Conservation (phyloP, 2,329 filamentous ascomycete genomes). For the Diaporthe humulicola region DNA sequence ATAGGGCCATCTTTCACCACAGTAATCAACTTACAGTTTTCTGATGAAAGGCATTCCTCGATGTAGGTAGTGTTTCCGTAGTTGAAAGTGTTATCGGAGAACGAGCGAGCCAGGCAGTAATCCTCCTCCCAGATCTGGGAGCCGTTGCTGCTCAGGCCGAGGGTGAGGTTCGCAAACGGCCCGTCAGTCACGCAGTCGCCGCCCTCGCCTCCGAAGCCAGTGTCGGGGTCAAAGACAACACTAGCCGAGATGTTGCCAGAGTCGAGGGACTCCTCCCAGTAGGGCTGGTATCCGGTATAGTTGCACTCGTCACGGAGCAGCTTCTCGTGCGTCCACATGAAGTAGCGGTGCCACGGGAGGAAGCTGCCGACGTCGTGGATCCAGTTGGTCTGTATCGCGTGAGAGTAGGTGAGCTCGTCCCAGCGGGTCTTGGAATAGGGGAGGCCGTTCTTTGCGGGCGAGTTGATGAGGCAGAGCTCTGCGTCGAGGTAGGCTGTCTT, state of each 20-base stretch:
- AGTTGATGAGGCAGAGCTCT: conserved; percentile 50
- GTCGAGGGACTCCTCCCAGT: conserved; percentile 53
- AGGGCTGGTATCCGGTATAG: conserved; percentile 45
- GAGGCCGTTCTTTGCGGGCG: conserved; percentile 44
- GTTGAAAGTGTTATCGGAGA: conserved; percentile 27
- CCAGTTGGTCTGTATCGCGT: conserved; percentile 47
- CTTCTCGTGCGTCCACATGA: conserved; percentile 49
- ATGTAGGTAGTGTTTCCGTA: conserved; percentile 16
- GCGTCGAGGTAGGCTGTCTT: conserved; percentile 48
- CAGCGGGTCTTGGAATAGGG: conserved; percentile 46
- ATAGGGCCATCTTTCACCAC: conserved; percentile 42
- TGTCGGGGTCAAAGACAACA: conserved; percentile 47
- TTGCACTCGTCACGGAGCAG: conserved; percentile 49
- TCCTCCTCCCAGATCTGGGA: conserved; percentile 17
- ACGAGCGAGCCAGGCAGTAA: conserved; percentile 27
- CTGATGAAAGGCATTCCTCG: conserved; percentile 14
- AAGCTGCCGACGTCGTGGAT: conserved; percentile 50
- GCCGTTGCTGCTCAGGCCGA: conserved; percentile 41
- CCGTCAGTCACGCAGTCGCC: conserved; percentile 51
- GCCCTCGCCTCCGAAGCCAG: conserved; percentile 52
- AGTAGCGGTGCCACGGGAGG: conserved; percentile 53
- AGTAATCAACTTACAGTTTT: conserved; percentile 40
- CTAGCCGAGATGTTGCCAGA: conserved; percentile 43
- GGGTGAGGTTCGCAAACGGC: conserved; percentile 50
- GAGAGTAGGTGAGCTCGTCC: conserved; percentile 51